These are phyloP conservation scores for Debaryomyces fabryi DNA, from an alignment of 1,139 yeast species.

Conservation along the genomic window DNA sequence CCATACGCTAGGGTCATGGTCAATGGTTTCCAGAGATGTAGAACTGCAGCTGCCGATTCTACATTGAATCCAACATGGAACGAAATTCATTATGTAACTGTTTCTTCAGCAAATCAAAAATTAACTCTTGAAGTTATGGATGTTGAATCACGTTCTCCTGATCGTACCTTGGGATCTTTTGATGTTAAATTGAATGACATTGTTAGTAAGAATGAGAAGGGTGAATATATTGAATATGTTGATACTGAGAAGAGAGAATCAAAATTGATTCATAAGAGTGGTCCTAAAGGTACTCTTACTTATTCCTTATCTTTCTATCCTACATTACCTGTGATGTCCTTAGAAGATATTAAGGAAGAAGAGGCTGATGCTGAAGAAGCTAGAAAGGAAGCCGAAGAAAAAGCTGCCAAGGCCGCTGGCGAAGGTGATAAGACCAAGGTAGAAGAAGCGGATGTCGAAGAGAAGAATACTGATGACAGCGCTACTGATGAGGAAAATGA, in stretches of 20 bases:
- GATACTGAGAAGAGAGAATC: slow-evolving; percentile 61
- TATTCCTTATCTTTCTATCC: slow-evolving; percentile 85
- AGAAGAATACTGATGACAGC: slow-evolving; percentile 29
- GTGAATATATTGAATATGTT: slow-evolving; percentile 62
- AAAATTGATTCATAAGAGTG: slow-evolving; percentile 67
- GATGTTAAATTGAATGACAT: slow-evolving; percentile 68
- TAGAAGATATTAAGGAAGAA: slow-evolving; percentile 65
- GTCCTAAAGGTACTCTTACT: slow-evolving; percentile 77
- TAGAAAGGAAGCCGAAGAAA: slow-evolving; percentile 32
- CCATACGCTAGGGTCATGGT: slow-evolving; percentile 84
- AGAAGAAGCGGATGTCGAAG: slow-evolving; percentile 26
- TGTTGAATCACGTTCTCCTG: slow-evolving; percentile 72
- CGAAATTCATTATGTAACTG: slow-evolving; percentile 77
- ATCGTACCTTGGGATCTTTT: slow-evolving; percentile 84
- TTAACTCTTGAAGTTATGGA: slow-evolving; percentile 91
- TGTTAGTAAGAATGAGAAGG: slow-evolving; percentile 67
- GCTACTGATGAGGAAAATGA: slow-evolving; percentile 43
- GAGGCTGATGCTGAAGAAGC: slow-evolving; percentile 43
- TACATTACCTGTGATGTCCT: slow-evolving; percentile 70
- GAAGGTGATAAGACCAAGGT: slow-evolving; percentile 31
- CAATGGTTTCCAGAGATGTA: slow-evolving; percentile 73
- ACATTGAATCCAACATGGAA: slow-evolving; percentile 84
- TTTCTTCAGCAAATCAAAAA: slow-evolving; percentile 79
- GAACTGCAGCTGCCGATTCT: slow-evolving; percentile 73
- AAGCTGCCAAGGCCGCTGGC: slow-evolving; percentile 7